Percentiles rank a stretch among this genome's conserved stretches.
phyloP scores from a whole-genome alignment of 768 basidiomycete genomes.

The Russula ochroleuca region DNA sequence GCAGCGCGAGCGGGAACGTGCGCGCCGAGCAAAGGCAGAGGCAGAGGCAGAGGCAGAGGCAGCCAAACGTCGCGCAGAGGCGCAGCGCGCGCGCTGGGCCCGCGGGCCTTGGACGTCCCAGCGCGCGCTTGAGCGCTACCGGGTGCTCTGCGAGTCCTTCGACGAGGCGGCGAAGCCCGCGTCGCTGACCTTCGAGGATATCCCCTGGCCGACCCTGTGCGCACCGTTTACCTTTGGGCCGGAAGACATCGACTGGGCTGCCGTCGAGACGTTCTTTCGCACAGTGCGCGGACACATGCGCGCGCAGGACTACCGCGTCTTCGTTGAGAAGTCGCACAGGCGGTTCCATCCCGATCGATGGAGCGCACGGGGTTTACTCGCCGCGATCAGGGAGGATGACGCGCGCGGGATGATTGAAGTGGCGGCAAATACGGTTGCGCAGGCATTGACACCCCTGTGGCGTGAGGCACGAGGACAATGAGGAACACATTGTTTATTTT shows the following conservation, averaged over 20 bases:
- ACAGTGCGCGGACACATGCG: constrained; percentile 50
- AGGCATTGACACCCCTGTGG: constrained; percentile 71
- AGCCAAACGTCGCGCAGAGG: constrained; percentile 41
- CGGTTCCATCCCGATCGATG: constrained; percentile 80
- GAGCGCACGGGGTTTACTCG: constrained; percentile 61
- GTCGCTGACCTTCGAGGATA: constrained; percentile 53
- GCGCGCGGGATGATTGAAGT: constrained; percentile 61
- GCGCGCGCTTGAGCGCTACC: constrained; percentile 71
- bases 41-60: constrained; percentile 23
- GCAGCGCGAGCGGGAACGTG: constrained; percentile 30
- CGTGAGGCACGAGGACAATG: constrained; percentile 38
- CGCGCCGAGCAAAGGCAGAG: constrained; percentile 24
- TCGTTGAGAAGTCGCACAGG: constrained; percentile 67
- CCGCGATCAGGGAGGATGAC: constrained; percentile 52
- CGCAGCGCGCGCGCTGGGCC: constrained; percentile 49
- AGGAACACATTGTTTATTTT: constrained; percentile 20
- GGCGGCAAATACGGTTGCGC: constrained; percentile 65
- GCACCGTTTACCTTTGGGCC: constrained; percentile 49
- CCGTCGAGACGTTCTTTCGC: constrained; percentile 68
- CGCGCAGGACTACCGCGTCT: constrained; percentile 54
- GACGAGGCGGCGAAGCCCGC: constrained; percentile 48
- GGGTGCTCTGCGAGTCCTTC: constrained; percentile 54
- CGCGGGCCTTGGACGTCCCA: constrained; percentile 58
- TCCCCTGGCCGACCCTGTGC: constrained; percentile 74
- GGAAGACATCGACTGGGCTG: constrained; percentile 65